A percentile compares a stretch with the other conserved stretches of the same genome.
These are phyloP conservation scores for Melampsora larici-populina DNA, from an alignment of 1,284 basidiomycete species.

Conservation along the genomic window DNA sequence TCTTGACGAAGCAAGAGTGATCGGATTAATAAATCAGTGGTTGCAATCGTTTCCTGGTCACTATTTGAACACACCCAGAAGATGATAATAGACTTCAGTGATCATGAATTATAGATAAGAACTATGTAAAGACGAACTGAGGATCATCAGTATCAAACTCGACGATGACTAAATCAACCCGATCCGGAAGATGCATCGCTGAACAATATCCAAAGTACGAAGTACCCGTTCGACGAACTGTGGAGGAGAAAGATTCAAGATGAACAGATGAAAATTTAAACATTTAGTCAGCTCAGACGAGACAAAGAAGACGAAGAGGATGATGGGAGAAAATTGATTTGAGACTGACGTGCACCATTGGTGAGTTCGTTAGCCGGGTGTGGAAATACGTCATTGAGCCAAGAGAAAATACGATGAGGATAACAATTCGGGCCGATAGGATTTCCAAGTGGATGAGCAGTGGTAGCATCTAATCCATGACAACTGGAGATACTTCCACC, in stretches of 20 bases:
- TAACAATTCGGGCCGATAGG: constrained; percentile 80
- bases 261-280: neutral
- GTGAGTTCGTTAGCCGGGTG: constrained; percentile 91
- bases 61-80: constrained; percentile 55
- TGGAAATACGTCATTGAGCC: constrained; percentile 92
- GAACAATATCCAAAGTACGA: constrained; percentile 90
- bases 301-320: too few species aligned
- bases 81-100: neutral
- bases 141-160: constrained; percentile 86
- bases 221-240: constrained; percentile 76
- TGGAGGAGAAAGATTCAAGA: neutral
- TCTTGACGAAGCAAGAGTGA: constrained; percentile 82
- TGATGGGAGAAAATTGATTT: neutral
- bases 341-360: constrained; percentile 67
- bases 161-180: constrained; percentile 84
- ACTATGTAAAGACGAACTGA: constrained; percentile 61
- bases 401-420: constrained; percentile 82
- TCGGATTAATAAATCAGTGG: constrained; percentile 85
- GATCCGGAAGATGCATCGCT: constrained; percentile 82
- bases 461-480: constrained; percentile 73
- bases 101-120: neutral
- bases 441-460: constrained; percentile 60
- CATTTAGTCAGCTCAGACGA: neutral
- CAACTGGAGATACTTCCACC: constrained; percentile 86
- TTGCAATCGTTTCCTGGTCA: constrained; percentile 67